Conservation (phyloP, 768 basidiomycete species). For the Suillus weaverae region DNA sequence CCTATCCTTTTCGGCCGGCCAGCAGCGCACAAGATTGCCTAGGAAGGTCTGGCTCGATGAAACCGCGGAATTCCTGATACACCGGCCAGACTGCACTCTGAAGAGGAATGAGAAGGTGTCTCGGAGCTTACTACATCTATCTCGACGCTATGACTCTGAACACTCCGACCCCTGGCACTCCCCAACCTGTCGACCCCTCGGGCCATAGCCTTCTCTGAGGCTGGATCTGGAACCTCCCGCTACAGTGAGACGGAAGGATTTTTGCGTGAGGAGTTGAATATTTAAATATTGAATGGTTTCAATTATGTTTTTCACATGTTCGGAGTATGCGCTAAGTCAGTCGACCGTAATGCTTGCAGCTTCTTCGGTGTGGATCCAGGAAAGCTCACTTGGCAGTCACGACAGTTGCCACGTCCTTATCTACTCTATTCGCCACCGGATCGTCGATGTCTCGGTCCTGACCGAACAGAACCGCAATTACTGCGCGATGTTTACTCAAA, state of each 20-base stretch:
- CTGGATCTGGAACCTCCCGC: not conserved
- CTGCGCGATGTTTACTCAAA: not conserved
- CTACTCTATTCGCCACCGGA: not conserved
- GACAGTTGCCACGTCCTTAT: not conserved
- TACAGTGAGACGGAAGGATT: not conserved
- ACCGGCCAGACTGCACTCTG: not conserved
- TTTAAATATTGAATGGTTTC: not conserved
- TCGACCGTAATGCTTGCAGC: not conserved
- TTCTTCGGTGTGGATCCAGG: not conserved
- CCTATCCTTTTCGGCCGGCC: not conserved
- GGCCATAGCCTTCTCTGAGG: not conserved
- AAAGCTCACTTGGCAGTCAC: not conserved
- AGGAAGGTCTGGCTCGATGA: not conserved
- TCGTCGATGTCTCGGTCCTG: not conserved
- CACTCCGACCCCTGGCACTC: not conserved
- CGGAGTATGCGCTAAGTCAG: not conserved
- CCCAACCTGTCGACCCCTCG: not conserved
- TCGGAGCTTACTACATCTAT: not conserved
- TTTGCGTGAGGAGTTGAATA: not conserved
- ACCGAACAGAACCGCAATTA: not conserved
- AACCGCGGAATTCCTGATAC: not conserved
- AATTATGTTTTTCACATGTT: not conserved
- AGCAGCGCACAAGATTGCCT: not conserved
- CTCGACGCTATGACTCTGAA: not conserved
- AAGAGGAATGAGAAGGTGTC: not conserved